Percentiles rank a stretch among this genome's conserved stretches.
Evolutionary conservation across 352 stramenopile species (phyloP).

Genomic region (Pythium apleroticum): DNA sequence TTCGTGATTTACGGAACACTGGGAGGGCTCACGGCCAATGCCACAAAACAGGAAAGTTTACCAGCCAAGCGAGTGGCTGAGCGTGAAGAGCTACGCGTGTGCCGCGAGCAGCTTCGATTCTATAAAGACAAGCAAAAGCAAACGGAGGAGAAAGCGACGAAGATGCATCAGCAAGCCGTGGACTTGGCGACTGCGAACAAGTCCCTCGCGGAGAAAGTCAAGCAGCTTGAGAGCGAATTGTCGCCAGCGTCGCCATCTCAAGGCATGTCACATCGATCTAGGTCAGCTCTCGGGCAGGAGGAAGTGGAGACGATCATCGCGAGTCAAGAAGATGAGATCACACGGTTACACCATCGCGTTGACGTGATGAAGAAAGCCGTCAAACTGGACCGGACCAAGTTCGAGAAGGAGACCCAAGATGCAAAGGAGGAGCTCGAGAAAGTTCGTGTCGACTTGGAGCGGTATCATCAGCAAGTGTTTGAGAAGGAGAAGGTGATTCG

Average conservation of each 20-base stretch:
- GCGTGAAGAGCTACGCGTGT: constrained; percentile 64
- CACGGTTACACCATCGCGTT: constrained; percentile 57
- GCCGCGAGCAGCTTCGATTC: constrained; percentile 56
- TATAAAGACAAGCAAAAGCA: constrained; percentile 52
- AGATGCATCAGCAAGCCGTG: constrained; percentile 56
- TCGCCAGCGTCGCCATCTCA: constrained; percentile 7
- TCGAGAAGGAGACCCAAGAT: constrained; percentile 40
- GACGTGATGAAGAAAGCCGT: constrained; percentile 61
- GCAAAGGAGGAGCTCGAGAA: constrained; percentile 53
- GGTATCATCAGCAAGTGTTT: constrained; percentile 47
- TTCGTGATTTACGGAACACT: no score
- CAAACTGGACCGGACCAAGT: constrained; percentile 50
- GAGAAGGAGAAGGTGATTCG: constrained; percentile 63
- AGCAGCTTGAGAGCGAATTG: constrained; percentile 34
- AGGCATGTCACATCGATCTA: constrained; percentile 6
- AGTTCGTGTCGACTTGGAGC: constrained; percentile 40
- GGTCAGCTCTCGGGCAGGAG: constrained; percentile 7
- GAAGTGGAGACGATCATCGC: constrained; percentile 49
- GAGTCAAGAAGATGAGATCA: constrained; percentile 68
- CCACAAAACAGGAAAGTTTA: constrained; percentile 40
- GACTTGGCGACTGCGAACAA: constrained; percentile 63
- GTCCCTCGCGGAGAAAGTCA: constrained; percentile 43
- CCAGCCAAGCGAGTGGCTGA: constrained; percentile 47
- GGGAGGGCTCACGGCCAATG: no score
- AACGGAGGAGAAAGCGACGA: constrained; percentile 46